These are phyloP conservation scores for Podospora appendiculata DNA, from an alignment of 495 filamentous ascomycete species.

Conservation along the genomic window DNA sequence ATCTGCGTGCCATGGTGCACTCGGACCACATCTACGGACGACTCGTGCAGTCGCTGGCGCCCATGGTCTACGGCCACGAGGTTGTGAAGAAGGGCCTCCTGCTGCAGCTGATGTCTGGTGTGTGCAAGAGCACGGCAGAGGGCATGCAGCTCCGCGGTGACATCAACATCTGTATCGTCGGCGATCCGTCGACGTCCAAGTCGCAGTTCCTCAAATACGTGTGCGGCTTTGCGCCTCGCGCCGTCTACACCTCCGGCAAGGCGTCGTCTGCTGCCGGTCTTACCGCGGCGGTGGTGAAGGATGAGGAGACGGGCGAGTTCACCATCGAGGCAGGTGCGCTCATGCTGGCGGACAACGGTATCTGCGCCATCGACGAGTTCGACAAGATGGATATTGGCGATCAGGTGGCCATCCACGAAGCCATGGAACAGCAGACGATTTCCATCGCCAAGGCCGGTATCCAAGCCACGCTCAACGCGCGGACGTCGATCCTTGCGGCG, in stretches of 20 bases:
- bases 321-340: slow-evolving; percentile 98
- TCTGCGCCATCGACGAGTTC: slow-evolving; percentile 98
- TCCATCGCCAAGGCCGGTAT: slow-evolving; percentile 99
- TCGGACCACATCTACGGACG: slow-evolving; percentile 89
- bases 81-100: slow-evolving; percentile 97
- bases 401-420: slow-evolving; percentile 99
- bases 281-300: slow-evolving; percentile 94
- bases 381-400: slow-evolving; percentile 99
- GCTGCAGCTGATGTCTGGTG: slow-evolving; percentile 86
- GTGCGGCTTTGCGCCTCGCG: slow-evolving; percentile 87
- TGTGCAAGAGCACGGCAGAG: slow-evolving; percentile 82
- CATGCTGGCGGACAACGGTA: slow-evolving; percentile 95
- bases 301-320: slow-evolving; percentile 96
- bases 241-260: slow-evolving; percentile 97
- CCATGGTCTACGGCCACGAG: slow-evolving; percentile 94
- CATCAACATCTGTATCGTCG: slow-evolving; percentile 98
- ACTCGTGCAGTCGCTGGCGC: slow-evolving; percentile 91
- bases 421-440: slow-evolving; percentile 99
- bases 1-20: slow-evolving; percentile 87
- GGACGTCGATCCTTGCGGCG: slow-evolving; percentile 90
- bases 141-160: slow-evolving; percentile 92
- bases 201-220: slow-evolving; percentile 99
- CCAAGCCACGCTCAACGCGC: slow-evolving; percentile 92
- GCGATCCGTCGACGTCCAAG: slow-evolving; percentile 96
- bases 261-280: slow-evolving; percentile 96